Evolutionary conservation across 1,139 yeast genomes (phyloP).

Genomic region (Geotrichum citri-aurantii): DNA sequence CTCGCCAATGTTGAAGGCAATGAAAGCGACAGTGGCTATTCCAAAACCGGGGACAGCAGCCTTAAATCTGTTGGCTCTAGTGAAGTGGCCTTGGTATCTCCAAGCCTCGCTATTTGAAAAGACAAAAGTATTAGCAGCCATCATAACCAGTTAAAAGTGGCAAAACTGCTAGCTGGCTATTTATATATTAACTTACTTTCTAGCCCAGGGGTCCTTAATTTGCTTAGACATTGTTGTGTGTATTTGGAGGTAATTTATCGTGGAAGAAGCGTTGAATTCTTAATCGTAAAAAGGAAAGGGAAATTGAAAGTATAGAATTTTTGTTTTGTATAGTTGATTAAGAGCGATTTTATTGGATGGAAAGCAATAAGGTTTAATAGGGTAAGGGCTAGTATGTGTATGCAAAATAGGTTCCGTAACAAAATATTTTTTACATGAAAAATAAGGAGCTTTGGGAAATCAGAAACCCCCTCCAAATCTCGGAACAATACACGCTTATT

Average conservation of each 20-base stretch:
- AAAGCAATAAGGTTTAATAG: background rate
- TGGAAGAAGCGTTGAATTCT: background rate
- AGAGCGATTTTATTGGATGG: background rate
- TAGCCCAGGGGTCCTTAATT: constrained; percentile 45
- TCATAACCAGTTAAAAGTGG: background rate
- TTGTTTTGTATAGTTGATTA: background rate
- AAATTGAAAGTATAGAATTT: background rate
- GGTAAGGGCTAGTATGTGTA: background rate
- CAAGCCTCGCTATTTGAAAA: constrained; percentile 67
- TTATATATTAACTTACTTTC: constrained; percentile 35
- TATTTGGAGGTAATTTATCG: constrained; percentile 1
- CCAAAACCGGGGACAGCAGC: constrained; percentile 82
- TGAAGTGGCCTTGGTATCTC: constrained; percentile 82
- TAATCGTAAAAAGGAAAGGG: background rate
- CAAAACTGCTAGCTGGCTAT: background rate
- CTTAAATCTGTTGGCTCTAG: constrained; percentile 62
- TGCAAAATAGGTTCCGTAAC: background rate
- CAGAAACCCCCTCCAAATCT: too few relatives aligned
- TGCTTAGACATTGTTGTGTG: constrained; percentile 27
- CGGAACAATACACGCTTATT: too few relatives aligned
- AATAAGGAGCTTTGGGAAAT: too few relatives aligned
- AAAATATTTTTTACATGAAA: background rate
- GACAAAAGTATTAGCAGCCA: background rate
- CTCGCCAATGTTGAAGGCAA: constrained; percentile 60
- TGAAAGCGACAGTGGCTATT: constrained; percentile 71